Evolutionary conservation across 1,284 basidiomycete species (phyloP), one percentile per base, ranked within the genome.

Genomic region (Amylostereum areolatum): DNA sequence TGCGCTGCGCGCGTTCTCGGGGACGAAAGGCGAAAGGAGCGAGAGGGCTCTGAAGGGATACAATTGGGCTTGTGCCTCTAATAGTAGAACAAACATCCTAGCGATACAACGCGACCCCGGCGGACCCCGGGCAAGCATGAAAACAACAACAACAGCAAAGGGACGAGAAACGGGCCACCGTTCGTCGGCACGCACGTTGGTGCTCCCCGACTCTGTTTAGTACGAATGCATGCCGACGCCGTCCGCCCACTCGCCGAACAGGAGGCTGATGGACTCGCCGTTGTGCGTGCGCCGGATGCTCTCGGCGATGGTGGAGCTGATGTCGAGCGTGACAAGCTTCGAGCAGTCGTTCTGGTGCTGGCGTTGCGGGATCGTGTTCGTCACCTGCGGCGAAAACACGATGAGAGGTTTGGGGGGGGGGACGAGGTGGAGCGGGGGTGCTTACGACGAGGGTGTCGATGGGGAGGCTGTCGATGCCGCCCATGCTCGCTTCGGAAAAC

Each of bases 221-320:
- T 25, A 46, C 9, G 10, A n/a, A 30, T 54, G 57, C 46, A 50
- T 44, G 25, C 51, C 56, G 9, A 7, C 45, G 27, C 69, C 68
- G 55, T 78, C 79, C 18, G 80, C 74, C 82, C 84, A 89, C 55
- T 89, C 88, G 35, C 83, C 85, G 57, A 91, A 91, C n/a, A 91
- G 68, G 43, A 89, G 63, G 55, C 85, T 88, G 58, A 90, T 90
- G 56, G 87, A 89, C 73, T 97, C 89, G 55, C 96, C 96, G 58
- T 99, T 98, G 70, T 99, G 96, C 24, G 94, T 97, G 57, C 96
- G 75, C 43, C 97, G 86, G 56, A 99, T 97, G 61, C 89, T 93
- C 74, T 99, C 96, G 8, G 95, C 91, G 50, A 99, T 88, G 40
- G 92, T 90, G 1, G 91, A 83, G 53, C 85, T 88, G 57, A 98